Evolutionary conservation across 1,284 basidiomycete genomes (phyloP).

Genomic region (Sporisorium scitamineum): DNA sequence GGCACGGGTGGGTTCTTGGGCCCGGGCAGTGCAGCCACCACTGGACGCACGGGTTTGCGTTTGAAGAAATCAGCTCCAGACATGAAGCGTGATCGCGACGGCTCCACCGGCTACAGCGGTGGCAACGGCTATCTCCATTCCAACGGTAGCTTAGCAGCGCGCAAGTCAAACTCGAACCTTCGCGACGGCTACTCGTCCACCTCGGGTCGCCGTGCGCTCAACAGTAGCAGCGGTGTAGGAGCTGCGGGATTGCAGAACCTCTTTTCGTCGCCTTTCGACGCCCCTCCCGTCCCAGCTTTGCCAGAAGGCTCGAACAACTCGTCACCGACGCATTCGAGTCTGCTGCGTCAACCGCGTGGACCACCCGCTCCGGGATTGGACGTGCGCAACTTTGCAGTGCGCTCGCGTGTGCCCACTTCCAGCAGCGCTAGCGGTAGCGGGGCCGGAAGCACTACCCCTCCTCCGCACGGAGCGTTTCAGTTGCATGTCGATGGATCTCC

Average conservation of each 20-base stretch:
- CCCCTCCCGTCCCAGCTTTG: slow-evolving; percentile 54
- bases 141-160: slow-evolving; percentile 25
- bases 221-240: slow-evolving; percentile 50
- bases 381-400: slow-evolving; percentile 53
- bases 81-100: slow-evolving; percentile 57
- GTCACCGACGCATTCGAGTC: slow-evolving; percentile 26
- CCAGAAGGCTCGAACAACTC: slow-evolving; percentile 22
- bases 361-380: slow-evolving; percentile 50
- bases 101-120: slow-evolving; percentile 15
- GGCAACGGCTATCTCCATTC: slow-evolving; percentile 22
- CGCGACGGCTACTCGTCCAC: slow-evolving; percentile 59
- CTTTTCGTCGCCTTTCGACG: slow-evolving; percentile 63
- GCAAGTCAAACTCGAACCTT: slow-evolving; percentile 57
- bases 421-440: slow-evolving; percentile 14
- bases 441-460: slow-evolving; percentile 1
- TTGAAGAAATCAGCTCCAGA: slow-evolving; percentile 68
- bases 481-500: slow-evolving; percentile 43
- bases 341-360: slow-evolving; percentile 58
- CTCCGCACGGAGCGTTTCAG: slow-evolving; percentile 17
- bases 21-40: slow-evolving; percentile 52
- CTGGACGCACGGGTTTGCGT: slow-evolving; percentile 55
- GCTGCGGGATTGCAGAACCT: slow-evolving; percentile 57
- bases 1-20: slow-evolving; percentile 38
- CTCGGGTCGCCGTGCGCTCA: slow-evolving; percentile 68
- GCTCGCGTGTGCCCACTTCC: slow-evolving; percentile 42